Percentiles rank a stretch among this genome's conserved stretches.
Evolutionary conservation across 768 basidiomycete species (phyloP).

Genomic region (Thelephora aurantiotincta): DNA sequence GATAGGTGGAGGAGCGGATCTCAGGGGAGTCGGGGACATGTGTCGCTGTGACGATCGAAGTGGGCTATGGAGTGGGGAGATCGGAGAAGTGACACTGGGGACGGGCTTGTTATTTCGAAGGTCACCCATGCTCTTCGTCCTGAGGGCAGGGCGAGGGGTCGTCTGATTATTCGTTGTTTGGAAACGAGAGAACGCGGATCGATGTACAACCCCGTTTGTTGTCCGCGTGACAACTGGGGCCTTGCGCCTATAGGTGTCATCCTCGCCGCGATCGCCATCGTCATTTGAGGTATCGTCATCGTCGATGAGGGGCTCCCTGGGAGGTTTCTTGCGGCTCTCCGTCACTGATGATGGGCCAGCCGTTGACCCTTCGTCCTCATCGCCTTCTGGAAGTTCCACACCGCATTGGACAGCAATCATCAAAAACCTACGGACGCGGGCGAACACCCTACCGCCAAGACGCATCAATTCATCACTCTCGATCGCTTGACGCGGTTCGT

Average conservation of each 20-base stretch:
- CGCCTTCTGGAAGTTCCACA: slow-evolving; percentile 35
- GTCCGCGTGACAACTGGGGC: background rate
- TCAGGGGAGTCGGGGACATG: slow-evolving; percentile 3
- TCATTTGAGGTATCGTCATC: background rate
- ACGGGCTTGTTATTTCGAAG: slow-evolving; percentile 22
- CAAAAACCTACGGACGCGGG: slow-evolving; percentile 68
- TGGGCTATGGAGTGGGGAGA: background rate
- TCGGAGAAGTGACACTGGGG: background rate
- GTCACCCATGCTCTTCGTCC: slow-evolving; percentile 41
- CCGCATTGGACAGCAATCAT: slow-evolving; percentile 65
- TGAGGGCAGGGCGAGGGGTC: slow-evolving; percentile 20
- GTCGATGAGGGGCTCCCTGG: no score
- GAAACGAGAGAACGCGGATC: background rate
- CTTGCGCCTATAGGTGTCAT: background rate
- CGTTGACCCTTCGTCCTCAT: slow-evolving; percentile 1
- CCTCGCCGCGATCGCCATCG: background rate
- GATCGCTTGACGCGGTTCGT: slow-evolving; percentile 32
- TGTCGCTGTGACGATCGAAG: slow-evolving; percentile 6
- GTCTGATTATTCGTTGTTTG: slow-evolving; percentile 3
- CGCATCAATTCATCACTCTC: slow-evolving; percentile 72
- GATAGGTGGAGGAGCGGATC: background rate
- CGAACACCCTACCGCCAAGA: slow-evolving; percentile 69
- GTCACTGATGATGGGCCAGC: slow-evolving; percentile 2
- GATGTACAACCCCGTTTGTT: slow-evolving; percentile 9
- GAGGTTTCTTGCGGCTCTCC: background rate